These are phyloP conservation scores for Microdochium paspali DNA, from an alignment of 2,329 filamentous ascomycete genomes.

Conservation along the genomic window DNA sequence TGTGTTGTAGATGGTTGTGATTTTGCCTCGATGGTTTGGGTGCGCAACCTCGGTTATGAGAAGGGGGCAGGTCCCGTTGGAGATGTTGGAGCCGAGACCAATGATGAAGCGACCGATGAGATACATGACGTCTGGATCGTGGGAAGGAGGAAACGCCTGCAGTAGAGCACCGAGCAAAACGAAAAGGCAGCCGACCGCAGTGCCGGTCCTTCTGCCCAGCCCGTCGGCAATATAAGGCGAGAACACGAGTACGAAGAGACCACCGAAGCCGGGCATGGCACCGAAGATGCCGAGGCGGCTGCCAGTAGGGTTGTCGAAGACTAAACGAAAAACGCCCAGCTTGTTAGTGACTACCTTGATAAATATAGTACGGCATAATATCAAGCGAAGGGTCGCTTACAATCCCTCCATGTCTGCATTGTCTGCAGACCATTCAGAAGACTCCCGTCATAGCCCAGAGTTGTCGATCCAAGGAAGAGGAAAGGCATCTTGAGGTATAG, in stretches of 20 bases:
- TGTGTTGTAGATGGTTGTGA: background rate
- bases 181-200: slow-evolving; percentile 1
- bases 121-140: background rate
- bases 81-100: background rate
- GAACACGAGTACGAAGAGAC: slow-evolving; percentile 3
- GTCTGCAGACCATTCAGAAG: slow-evolving; percentile 37
- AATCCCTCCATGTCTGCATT: slow-evolving; percentile 30
- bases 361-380: too few species aligned
- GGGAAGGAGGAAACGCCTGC: slow-evolving; percentile 7
- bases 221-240: slow-evolving; percentile 1
- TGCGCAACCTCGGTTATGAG: background rate
- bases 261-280: slow-evolving; percentile 1
- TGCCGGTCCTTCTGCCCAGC: slow-evolving; percentile 3
- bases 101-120: background rate
- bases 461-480: slow-evolving; percentile 22
- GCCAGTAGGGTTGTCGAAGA: slow-evolving; percentile 25
- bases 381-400: too few species aligned
- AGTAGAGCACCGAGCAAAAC: slow-evolving; percentile 3
- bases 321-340: too few species aligned
- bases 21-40: background rate
- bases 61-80: background rate
- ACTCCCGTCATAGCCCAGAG: slow-evolving; percentile 29
- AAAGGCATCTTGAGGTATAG: slow-evolving; percentile 21
- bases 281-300: slow-evolving; percentile 29
- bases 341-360: too few species aligned